A percentile compares a stretch with the other conserved stretches of the same genome.
These are phyloP conservation scores for Cutaneotrichosporon daszewskae DNA, from an alignment of 1,284 basidiomycete species.

Conservation along the genomic window DNA sequence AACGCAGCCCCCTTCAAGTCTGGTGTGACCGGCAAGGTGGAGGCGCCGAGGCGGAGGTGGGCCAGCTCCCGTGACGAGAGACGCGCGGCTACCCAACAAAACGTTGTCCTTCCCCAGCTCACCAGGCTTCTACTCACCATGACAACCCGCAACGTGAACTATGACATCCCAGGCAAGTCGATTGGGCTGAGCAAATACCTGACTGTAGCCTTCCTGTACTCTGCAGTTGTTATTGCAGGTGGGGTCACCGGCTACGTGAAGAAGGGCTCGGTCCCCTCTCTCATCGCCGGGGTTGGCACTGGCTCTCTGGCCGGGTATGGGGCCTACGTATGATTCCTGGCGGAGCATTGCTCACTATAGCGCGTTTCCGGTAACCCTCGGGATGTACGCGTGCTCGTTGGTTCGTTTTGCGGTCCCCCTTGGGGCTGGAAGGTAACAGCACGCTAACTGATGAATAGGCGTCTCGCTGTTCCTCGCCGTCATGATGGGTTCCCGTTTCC, in stretches of 20 bases:
- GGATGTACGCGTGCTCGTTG: slow-evolving; percentile 26
- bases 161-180: slow-evolving; percentile 19
- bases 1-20: too few relatives aligned
- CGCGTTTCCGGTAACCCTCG: slow-evolving; percentile 24
- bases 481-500: slow-evolving; percentile 32
- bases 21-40: too few relatives aligned
- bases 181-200: not conserved
- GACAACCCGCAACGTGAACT: slow-evolving; percentile 3
- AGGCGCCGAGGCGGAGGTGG: too few relatives aligned
- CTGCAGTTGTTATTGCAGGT: slow-evolving; percentile 28
- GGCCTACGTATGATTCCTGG: slow-evolving; percentile 26
- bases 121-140: too few relatives aligned
- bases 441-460: slow-evolving; percentile 11
- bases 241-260: slow-evolving; percentile 35
- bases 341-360: slow-evolving; percentile 8
- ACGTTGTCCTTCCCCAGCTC: too few relatives aligned
- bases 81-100: too few relatives aligned
- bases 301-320: slow-evolving; percentile 31
- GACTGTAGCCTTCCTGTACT: slow-evolving; percentile 32
- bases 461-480: slow-evolving; percentile 21
- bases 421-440: not conserved
- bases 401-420: slow-evolving; percentile 14
- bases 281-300: slow-evolving; percentile 27
- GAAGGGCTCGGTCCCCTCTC: slow-evolving; percentile 35
- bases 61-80: too few relatives aligned